phyloP scores from a whole-genome alignment of 257 asterid species.

The Jaltomata sinuosa region DNA sequence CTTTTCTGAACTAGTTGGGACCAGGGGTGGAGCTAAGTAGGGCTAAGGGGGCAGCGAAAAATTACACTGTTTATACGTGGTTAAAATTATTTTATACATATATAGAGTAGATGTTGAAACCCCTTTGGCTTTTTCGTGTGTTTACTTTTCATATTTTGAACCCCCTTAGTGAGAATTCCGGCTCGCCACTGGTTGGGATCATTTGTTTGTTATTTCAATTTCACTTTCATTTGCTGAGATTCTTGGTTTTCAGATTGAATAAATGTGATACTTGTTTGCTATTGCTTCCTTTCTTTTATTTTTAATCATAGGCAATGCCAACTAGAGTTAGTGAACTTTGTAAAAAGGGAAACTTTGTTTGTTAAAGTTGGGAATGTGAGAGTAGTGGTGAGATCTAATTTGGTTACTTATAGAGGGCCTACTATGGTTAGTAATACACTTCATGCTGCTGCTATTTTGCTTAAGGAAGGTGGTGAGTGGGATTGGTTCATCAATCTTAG shows the following conservation, averaged over 20 bases:
- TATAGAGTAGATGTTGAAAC: no score
- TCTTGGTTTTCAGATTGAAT: not conserved
- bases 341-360: conserved; percentile 32
- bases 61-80: not conserved
- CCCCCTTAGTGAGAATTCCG: no score
- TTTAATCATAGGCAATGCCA: not conserved
- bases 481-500: conserved; percentile 77
- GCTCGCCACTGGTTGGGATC: not conserved
- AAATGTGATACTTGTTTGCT: not conserved
- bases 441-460: conserved; percentile 56
- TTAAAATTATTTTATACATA: not conserved
- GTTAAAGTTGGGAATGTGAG: conserved; percentile 41
- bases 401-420: conserved; percentile 68
- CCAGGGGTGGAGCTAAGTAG: not conserved
- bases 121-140: not conserved
- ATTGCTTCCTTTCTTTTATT: not conserved
- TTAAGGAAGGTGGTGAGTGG: conserved; percentile 66
- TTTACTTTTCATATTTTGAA: not conserved
- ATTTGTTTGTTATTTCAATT: not conserved
- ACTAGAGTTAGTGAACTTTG: conserved; percentile 39
- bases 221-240: not conserved
- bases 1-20: not conserved
- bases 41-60: not conserved
- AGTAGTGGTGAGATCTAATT: conserved; percentile 45
- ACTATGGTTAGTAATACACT: conserved; percentile 70